Evolutionary conservation across 768 basidiomycete species (phyloP), one percentile per base, ranked within the genome.

Genomic region (Nidula microcarpa): DNA sequence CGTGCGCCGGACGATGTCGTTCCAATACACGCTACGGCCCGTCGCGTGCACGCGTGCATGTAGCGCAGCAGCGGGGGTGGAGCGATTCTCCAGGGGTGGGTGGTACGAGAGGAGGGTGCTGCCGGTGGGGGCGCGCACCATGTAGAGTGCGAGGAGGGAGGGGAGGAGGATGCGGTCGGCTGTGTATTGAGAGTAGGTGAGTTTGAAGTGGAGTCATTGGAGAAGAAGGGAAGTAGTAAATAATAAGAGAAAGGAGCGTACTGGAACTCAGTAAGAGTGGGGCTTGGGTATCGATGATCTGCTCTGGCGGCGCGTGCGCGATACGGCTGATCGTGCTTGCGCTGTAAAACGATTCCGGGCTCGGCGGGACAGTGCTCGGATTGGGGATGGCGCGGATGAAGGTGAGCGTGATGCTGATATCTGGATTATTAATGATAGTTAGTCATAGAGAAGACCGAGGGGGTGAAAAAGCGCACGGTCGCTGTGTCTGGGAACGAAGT

Each of bases 351-450:
- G 57, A 57, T 4, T 33, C 50, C 3, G 65, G 54, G 43, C 62
- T 65, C 32, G 68, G 41, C 37, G 56, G 56, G 43, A 58, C 50
- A 11, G 62, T 60, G 30, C 49, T 60, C 3, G 69, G 68, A 51
- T 68, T 67, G 47, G 63, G 55, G 53, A 76, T 62, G 5, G 68
- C 60, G 14, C 80, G 75, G 37, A 81, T 71, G 61, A 83, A 85
- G 9, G 79, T 74, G 30, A 85, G 68, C 1, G 76, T 72, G 14
- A 85, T 65, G 2, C 82, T 85, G 35, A 85, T 78, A 61, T 85
- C 82, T 84, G 45, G 34, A 43, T 39, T 17, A 11, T 8, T 47
- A 47, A 13, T 41, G 33, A 39, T 45, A 13, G 16, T 10, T 14
- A 45, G 36, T 17, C 2, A 10, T 30, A 46, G 34, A 52, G 23